These are phyloP conservation scores for Aspergillus biplanus DNA, from an alignment of 495 filamentous ascomycete genomes.

Conservation along the genomic window DNA sequence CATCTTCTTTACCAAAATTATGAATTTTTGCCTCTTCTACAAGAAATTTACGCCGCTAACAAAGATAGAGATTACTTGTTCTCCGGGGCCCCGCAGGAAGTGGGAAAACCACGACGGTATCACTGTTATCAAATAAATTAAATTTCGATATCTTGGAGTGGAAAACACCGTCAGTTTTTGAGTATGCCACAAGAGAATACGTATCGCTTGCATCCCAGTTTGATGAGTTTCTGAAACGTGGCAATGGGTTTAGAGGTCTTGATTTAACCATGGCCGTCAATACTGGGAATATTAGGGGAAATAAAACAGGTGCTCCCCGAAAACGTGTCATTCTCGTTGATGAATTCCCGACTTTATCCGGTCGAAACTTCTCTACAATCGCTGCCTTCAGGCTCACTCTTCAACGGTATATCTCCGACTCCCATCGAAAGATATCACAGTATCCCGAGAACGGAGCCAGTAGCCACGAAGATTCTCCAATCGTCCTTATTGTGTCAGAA, in stretches of 20 bases:
- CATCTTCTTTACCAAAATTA: neutral
- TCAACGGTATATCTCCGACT: slow-evolving; percentile 67
- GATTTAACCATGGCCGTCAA: slow-evolving; percentile 47
- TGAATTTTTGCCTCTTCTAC: neutral
- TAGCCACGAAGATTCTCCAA: slow-evolving; percentile 58
- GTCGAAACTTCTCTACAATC: slow-evolving; percentile 65
- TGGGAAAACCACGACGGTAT: slow-evolving; percentile 88
- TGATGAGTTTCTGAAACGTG: slow-evolving; percentile 83
- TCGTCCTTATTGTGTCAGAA: slow-evolving; percentile 91
- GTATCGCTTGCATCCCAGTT: slow-evolving; percentile 75
- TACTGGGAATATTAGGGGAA: neutral
- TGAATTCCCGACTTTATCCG: slow-evolving; percentile 88
- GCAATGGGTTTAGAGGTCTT: slow-evolving; percentile 77
- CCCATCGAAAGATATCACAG: slow-evolving; percentile 45
- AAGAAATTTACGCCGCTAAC: slow-evolving; percentile 18
- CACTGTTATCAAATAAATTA: slow-evolving; percentile 71
- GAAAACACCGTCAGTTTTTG: slow-evolving; percentile 73
- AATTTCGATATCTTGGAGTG: slow-evolving; percentile 82
- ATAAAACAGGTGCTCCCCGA: slow-evolving; percentile 25
- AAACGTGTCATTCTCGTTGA: slow-evolving; percentile 79
- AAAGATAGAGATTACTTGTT: slow-evolving; percentile 70
- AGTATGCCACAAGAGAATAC: slow-evolving; percentile 59
- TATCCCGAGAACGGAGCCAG: slow-evolving; percentile 24
- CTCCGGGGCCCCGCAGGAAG: slow-evolving; percentile 90
- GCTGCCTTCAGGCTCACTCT: slow-evolving; percentile 76